Percentiles rank a stretch among this genome's conserved stretches.
These are phyloP conservation scores for Cryptococcus sp. DNA, from an alignment of 1,284 basidiomycete species.

Conservation along the genomic window DNA sequence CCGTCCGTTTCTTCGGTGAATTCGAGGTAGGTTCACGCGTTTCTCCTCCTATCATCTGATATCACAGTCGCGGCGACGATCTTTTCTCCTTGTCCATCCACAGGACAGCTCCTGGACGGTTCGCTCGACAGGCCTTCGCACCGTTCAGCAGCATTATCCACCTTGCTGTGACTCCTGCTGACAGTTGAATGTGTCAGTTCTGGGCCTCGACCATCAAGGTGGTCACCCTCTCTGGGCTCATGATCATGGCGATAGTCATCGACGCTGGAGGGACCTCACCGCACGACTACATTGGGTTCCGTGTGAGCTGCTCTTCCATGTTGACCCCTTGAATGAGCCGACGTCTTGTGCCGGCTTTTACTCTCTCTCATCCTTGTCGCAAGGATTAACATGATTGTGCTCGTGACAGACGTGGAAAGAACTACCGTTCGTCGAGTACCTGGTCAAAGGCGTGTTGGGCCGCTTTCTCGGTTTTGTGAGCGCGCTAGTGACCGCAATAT, in stretches of 20 bases:
- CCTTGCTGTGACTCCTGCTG: background rate
- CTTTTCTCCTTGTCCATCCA: no score
- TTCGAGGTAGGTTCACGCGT: constrained; percentile 12
- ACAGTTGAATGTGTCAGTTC: constrained; percentile 4
- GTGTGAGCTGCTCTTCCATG: constrained; percentile 13
- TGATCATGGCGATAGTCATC: constrained; percentile 67
- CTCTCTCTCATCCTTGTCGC: background rate
- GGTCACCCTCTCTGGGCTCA: constrained; percentile 66
- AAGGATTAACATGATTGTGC: background rate
- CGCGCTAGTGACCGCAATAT: constrained; percentile 17
- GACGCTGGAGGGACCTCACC: constrained; percentile 69
- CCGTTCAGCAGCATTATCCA: no score
- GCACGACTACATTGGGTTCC: constrained; percentile 54
- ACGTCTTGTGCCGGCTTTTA: no score
- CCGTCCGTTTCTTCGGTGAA: constrained; percentile 27
- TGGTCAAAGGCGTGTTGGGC: constrained; percentile 8
- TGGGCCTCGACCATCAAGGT: constrained; percentile 61
- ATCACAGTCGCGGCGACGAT: background rate
- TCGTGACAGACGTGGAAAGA: constrained; percentile 14
- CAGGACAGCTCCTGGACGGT: no score
- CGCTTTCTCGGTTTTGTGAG: constrained; percentile 16
- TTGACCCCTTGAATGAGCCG: background rate
- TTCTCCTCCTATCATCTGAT: background rate
- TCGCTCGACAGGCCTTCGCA: no score
- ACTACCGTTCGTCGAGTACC: constrained; percentile 13